Conservation (phyloP, 116 monocot genomes). For the Thalassia testudinum region DNA sequence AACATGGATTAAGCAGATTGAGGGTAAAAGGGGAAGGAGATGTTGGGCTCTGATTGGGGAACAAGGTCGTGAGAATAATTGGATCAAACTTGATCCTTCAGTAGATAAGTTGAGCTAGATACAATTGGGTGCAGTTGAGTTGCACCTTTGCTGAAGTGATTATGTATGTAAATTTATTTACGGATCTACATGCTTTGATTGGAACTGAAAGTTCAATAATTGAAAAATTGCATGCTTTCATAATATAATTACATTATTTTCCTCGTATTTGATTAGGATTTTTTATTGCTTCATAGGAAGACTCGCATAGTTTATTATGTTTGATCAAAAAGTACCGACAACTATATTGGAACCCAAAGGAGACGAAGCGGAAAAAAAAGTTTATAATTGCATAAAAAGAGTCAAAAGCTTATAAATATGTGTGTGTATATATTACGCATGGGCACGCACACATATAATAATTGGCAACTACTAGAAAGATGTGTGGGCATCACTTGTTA, state of each 20-base stretch:
- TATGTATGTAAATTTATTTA: neutral
- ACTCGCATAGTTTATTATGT: conserved; percentile 11
- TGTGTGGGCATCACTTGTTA: too few species aligned
- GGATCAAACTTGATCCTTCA: too few species aligned
- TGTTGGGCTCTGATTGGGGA: too few species aligned
- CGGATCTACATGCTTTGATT: conserved; percentile 4
- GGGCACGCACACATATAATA: too few species aligned
- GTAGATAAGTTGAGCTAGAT: too few species aligned
- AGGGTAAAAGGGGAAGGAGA: too few species aligned
- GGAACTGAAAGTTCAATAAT: conserved; percentile 6
- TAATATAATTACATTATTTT: conserved; percentile 4
- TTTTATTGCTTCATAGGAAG: conserved; percentile 12
- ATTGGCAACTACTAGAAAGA: too few species aligned
- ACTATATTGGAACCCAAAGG: neutral
- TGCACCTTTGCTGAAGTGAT: neutral
- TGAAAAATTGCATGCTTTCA: neutral
- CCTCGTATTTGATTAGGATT: conserved; percentile 9
- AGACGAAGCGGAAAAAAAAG: neutral
- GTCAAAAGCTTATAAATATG: too few species aligned
- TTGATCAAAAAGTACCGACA: conserved; percentile 5
- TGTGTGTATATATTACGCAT: too few species aligned
- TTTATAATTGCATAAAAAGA: neutral
- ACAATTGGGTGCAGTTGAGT: too few species aligned
- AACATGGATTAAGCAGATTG: too few species aligned
- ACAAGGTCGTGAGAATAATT: too few species aligned